Evolutionary conservation across 106 monocot species (phyloP).

Genomic region (Dendrobium catenatum): DNA sequence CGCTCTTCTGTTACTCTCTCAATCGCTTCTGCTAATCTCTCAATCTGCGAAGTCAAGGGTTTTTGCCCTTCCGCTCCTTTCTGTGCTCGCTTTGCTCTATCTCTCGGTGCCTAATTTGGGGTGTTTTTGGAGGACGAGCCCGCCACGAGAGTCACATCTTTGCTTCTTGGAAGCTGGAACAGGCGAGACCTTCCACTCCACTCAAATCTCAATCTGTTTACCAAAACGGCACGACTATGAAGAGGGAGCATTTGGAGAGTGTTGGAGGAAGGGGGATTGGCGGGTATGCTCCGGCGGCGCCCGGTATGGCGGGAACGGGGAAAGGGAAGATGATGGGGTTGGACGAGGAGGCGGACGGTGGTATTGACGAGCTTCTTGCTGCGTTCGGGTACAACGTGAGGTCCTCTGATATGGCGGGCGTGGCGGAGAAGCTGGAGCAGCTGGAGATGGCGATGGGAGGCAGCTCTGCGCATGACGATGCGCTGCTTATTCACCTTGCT

Average conservation of each 20-base stretch:
- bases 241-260: slow-evolving; percentile 28
- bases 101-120: slow-evolving; percentile 2
- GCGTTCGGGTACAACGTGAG: slow-evolving; percentile 77
- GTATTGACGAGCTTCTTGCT: slow-evolving; percentile 58
- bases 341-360: slow-evolving; percentile 33
- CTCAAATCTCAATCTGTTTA: neutral
- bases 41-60: neutral
- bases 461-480: slow-evolving; percentile 28
- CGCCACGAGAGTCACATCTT: neutral
- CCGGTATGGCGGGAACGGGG: neutral
- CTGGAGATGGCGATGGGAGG: slow-evolving; percentile 78
- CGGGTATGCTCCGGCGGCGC: neutral
- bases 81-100: neutral
- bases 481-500: slow-evolving; percentile 37
- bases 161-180: neutral
- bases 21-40: too few relatives aligned
- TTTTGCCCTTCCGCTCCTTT: neutral
- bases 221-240: slow-evolving; percentile 12
- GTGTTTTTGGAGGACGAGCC: neutral
- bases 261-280: neutral
- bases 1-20: neutral
- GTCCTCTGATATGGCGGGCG: slow-evolving; percentile 81
- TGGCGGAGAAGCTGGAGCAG: slow-evolving; percentile 87
- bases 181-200: neutral
- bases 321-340: slow-evolving; percentile 11